Evolutionary conservation across 2,329 filamentous ascomycete genomes (phyloP).

Genomic region (Pseudovirgaria hyperparasitica): DNA sequence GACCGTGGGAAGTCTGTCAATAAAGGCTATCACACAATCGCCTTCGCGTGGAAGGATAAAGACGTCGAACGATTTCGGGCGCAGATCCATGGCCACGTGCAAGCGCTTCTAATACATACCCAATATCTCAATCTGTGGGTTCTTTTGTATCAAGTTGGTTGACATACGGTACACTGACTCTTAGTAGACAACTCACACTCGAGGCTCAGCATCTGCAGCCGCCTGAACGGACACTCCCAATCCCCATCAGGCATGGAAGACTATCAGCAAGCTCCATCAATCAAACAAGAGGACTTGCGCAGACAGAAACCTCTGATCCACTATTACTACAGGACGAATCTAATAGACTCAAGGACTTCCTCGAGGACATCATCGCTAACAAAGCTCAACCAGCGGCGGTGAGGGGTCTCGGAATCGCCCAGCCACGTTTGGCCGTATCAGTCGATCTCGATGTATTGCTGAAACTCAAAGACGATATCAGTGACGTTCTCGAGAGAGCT

Average conservation of each 20-base stretch:
- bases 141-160: not conserved
- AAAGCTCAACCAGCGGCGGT: too few species aligned
- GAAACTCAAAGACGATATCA: not conserved
- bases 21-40: not conserved
- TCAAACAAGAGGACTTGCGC: not conserved
- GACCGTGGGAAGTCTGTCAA: not conserved
- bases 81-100: slow-evolving; percentile 1
- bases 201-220: slow-evolving; percentile 1
- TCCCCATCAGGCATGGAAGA: not conserved
- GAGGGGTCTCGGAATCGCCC: not conserved
- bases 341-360: slow-evolving; percentile 1
- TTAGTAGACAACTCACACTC: not conserved
- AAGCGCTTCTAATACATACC: not conserved
- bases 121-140: slow-evolving; percentile 1
- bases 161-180: not conserved
- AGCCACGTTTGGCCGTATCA: not conserved
- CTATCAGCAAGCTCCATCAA: not conserved
- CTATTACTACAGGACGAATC: not conserved
- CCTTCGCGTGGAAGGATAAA: not conserved
- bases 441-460: not conserved
- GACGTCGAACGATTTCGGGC: slow-evolving; percentile 1
- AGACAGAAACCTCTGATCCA: not conserved
- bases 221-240: not conserved
- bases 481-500: not conserved
- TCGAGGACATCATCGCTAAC: too few species aligned